Evolutionary conservation across 306 rosid species (phyloP), one percentile per base, ranked within the genome.

Genomic region (Lathyrus aphaca): DNA sequence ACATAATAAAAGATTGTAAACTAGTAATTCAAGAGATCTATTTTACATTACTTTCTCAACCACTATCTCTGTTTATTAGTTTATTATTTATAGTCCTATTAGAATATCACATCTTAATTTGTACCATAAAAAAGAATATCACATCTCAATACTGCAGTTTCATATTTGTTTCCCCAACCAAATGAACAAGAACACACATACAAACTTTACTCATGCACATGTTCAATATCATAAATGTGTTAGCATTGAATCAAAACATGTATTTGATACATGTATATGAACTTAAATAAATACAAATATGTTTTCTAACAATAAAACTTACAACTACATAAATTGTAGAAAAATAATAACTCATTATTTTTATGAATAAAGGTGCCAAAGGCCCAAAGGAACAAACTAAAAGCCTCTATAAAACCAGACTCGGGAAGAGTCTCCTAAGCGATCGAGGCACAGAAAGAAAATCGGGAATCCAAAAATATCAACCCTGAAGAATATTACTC

Each of bases 271-370:
- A 50, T 11, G 23, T 7, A 68, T 59, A 60, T 15, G 16, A 37
- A 29, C 37, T 76, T 42, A 17, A 56, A 27, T 64, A 44, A 27
- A 45, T 54, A 42, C 39, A 37, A 43, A 9, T 21, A 9, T 12
- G 30, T 48, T 61, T 27, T 3, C 27, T 48, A 60, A 66, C 30
- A 80, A 64, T 64, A 50, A 29, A 74, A 64, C 64, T 37, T 64
- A 7, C 8, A 48, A 40, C 53, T 14, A 50, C 18, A 65, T 42
- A 53, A 82, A 74, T 71, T 56, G 13, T 39, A 69, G 18, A 53
- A 59, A 69, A 66, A 66, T 66, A 78, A 72, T 66, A 72, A 49
- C 44, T 30, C 23, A 23, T 23, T 19, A 18, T 18, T 50, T 50
- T 18, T 8, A 9, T 18, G 27, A 8, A 50, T 10, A 3, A 50